A percentile compares a stretch with the other conserved stretches of the same genome.
Evolutionary conservation across 305 asterid genomes (phyloP).

Genomic region (Fraxinus angustifolia): DNA sequence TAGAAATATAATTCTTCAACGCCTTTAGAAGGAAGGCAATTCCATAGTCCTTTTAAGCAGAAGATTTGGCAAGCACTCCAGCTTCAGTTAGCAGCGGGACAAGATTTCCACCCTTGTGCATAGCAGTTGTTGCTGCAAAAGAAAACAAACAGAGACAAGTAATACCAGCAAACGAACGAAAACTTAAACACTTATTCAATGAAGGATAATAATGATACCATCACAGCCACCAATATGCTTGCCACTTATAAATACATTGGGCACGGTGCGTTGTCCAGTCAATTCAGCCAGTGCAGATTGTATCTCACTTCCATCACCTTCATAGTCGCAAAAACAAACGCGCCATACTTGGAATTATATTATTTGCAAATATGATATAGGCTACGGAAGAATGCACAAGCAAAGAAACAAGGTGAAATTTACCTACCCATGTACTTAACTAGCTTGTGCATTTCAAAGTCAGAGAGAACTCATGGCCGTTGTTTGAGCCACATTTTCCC

Average conservation of each 20-base stretch:
- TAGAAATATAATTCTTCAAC: neutral
- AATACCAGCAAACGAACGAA: neutral
- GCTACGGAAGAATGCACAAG: neutral
- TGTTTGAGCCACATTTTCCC: no score
- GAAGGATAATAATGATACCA: constrained; percentile 28
- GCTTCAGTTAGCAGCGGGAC: constrained; percentile 70
- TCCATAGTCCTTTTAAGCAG: constrained; percentile 30
- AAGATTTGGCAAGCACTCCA: constrained; percentile 55
- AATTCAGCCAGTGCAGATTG: constrained; percentile 65
- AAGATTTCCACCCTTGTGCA: constrained; percentile 65
- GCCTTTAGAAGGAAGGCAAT: neutral
- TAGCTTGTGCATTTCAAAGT: neutral
- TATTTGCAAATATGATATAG: neutral
- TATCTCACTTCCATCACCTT: constrained; percentile 73
- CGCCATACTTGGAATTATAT: neutral
- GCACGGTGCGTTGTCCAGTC: constrained; percentile 79
- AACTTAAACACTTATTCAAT: neutral
- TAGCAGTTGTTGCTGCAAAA: constrained; percentile 57
- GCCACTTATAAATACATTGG: constrained; percentile 76
- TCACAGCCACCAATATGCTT: constrained; percentile 91
- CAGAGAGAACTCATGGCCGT: neutral
- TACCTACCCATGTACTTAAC: neutral
- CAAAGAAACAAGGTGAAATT: neutral
- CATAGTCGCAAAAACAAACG: constrained; percentile 7
- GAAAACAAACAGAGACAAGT: neutral